These are phyloP conservation scores for Bothriochloa decipiens DNA, from an alignment of 176 grass and related monocot species.

Conservation along the genomic window DNA sequence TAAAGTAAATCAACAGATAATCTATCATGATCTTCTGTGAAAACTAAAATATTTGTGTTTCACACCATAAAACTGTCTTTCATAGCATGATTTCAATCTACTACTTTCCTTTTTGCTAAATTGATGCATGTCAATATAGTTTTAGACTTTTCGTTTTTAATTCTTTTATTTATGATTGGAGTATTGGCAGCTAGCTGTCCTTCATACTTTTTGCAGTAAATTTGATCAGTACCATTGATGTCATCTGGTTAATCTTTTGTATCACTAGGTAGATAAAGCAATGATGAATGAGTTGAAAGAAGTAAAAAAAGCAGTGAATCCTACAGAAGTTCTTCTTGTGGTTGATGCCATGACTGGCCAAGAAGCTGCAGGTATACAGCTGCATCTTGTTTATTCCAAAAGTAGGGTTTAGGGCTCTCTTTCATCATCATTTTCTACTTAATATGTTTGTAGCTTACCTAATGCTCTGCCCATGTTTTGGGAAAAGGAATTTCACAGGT, in stretches of 20 bases:
- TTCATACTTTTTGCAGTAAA: neutral
- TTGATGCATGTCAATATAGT: neutral
- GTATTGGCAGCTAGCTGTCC: neutral
- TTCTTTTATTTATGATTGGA: neutral
- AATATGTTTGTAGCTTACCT: neutral
- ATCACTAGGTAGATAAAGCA: slow-evolving; percentile 78
- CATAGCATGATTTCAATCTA: neutral
- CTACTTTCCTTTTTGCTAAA: neutral
- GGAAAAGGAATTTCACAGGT: neutral
- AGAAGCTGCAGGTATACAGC: slow-evolving; percentile 85
- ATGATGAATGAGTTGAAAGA: slow-evolving; percentile 99
- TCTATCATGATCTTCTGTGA: neutral
- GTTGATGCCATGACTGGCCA: slow-evolving; percentile 99
- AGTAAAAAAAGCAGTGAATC: slow-evolving; percentile 87
- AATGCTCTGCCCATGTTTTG: neutral
- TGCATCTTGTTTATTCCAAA: slow-evolving; percentile 10
- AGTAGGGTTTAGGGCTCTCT: slow-evolving; percentile 5
- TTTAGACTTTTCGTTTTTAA: neutral
- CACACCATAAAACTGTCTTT: neutral
- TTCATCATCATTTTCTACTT: neutral
- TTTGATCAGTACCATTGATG: neutral
- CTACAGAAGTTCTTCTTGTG: slow-evolving; percentile 93
- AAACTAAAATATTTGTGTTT: neutral
- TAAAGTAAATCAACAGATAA: neutral
- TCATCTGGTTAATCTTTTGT: slow-evolving; percentile 24